A percentile compares a stretch with the other conserved stretches of the same genome.
phyloP scores from a whole-genome alignment of 192 early-diverging fungal genomes.

The Funneliformis mosseae region DNA sequence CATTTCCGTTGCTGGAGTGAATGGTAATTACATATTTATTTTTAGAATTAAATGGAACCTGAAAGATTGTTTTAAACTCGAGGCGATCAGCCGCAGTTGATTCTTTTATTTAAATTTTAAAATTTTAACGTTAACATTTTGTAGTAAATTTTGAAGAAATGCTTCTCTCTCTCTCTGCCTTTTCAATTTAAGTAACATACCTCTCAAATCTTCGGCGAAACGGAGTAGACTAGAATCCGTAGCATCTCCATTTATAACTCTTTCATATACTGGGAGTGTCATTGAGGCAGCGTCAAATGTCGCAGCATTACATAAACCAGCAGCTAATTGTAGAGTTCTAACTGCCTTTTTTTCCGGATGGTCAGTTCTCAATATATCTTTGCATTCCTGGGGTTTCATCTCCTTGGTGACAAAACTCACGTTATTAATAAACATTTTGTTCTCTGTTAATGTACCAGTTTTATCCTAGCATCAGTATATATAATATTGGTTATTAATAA shows the following conservation, averaged over 20 bases:
- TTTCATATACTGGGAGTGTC: slow-evolving; percentile 55
- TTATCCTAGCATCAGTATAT: slow-evolving; percentile 79
- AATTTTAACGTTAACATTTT: neutral
- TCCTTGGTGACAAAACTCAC: slow-evolving; percentile 39
- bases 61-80: slow-evolving; percentile 43
- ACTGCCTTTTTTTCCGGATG: slow-evolving; percentile 43
- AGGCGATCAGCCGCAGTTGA: neutral
- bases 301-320: slow-evolving; percentile 68
- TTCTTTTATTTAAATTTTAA: neutral
- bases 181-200: neutral
- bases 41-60: slow-evolving; percentile 75
- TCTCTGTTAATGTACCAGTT: slow-evolving; percentile 88
- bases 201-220: slow-evolving; percentile 48
- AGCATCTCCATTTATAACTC: slow-evolving; percentile 75
- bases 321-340: slow-evolving; percentile 37
- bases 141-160: neutral
- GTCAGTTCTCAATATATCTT: slow-evolving; percentile 41
- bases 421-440: slow-evolving; percentile 68
- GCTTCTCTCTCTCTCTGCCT: no score
- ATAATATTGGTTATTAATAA: neutral
- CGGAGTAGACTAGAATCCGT: slow-evolving; percentile 84
- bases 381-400: slow-evolving; percentile 34
- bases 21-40: slow-evolving; percentile 70
- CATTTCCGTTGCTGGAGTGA: slow-evolving; percentile 21
- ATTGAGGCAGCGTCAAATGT: slow-evolving; percentile 56